These are phyloP conservation scores for Rhizomucor pusillus DNA, from an alignment of 371 early-diverging fungal genomes.

Conservation along the genomic window DNA sequence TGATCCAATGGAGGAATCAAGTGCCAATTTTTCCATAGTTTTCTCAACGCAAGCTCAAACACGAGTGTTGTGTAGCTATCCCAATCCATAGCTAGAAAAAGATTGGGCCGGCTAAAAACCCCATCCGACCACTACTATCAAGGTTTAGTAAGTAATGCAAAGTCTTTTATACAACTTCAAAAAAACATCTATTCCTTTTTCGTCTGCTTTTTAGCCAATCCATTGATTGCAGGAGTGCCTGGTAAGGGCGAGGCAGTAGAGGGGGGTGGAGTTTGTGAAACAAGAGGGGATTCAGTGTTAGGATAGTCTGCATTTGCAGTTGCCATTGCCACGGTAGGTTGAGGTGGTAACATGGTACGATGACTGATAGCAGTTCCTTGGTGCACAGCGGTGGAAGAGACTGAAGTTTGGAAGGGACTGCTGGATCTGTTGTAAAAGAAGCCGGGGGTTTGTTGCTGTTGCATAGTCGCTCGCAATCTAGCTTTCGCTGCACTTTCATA, in stretches of 20 bases:
- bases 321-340: neutral
- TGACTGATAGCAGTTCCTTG: neutral
- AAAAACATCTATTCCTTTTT: neutral
- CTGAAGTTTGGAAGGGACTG: neutral
- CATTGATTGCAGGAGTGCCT: neutral
- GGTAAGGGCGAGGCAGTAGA: too few species aligned
- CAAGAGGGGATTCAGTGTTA: too few species aligned
- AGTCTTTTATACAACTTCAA: neutral
- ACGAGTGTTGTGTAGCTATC: too few species aligned
- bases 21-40: too few species aligned
- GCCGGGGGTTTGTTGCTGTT: conserved; percentile 9
- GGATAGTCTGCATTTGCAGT: neutral
- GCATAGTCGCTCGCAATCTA: conserved; percentile 10
- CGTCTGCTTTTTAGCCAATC: neutral
- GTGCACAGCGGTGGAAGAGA: neutral
- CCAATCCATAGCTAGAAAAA: too few species aligned
- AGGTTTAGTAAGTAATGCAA: too few species aligned
- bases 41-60: too few species aligned
- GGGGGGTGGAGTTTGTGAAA: too few species aligned
- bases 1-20: too few species aligned
- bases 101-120: too few species aligned
- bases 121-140: too few species aligned
- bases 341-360: neutral
- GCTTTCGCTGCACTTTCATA: conserved; percentile 26
- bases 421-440: neutral